These are phyloP conservation scores for Orychophragmus violaceus DNA, from an alignment of 345 rosid species.

Conservation along the genomic window DNA sequence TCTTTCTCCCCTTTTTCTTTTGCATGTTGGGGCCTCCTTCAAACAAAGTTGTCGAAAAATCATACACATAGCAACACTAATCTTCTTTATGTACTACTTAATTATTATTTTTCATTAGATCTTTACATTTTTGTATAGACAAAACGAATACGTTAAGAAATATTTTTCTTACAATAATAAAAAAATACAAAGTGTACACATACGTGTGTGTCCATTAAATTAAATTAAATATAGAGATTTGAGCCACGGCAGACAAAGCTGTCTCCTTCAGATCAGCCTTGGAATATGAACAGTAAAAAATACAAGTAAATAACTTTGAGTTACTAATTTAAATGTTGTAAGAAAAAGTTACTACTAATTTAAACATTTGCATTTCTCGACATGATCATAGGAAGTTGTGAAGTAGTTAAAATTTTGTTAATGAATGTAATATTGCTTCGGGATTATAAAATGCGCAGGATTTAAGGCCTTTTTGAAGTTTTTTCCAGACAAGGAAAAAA, in stretches of 20 bases:
- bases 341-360: no score
- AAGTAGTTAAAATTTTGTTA: background rate
- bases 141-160: constrained; percentile 19
- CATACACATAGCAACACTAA: constrained; percentile 17
- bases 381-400: constrained; percentile 23
- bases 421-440: constrained; percentile 10
- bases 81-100: constrained; percentile 20
- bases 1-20: constrained; percentile 26
- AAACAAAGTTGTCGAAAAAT: constrained; percentile 28
- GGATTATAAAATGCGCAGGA: constrained; percentile 27
- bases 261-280: constrained; percentile 36
- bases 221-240: constrained; percentile 23
- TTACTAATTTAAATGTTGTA: no score
- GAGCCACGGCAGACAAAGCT: constrained; percentile 34
- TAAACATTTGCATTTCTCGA: constrained; percentile 25
- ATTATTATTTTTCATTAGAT: background rate
- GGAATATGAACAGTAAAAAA: constrained; percentile 19
- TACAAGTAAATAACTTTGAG: background rate
- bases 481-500: background rate
- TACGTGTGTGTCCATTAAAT: constrained; percentile 20
- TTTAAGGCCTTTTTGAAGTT: constrained; percentile 1
- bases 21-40: constrained; percentile 30
- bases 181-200: constrained; percentile 1
- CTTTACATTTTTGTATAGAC: constrained; percentile 8
- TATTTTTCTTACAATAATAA: background rate